Conservation (phyloP, 352 stramenopile genomes). For the Globisporangium barbulae region DNA sequence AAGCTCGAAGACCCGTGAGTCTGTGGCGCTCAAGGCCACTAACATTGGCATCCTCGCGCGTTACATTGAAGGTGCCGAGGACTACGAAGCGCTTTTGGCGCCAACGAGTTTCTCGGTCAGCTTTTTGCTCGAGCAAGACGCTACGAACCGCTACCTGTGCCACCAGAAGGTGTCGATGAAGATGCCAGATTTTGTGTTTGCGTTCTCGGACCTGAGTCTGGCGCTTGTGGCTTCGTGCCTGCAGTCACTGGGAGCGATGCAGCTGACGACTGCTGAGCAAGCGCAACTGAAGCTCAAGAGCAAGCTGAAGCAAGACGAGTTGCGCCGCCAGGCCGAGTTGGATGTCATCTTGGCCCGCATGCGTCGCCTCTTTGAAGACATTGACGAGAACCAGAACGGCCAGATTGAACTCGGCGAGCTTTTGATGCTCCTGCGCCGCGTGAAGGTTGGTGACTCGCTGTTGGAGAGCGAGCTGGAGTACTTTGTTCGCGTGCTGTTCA, state of each 20-base stretch:
- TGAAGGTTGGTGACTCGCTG: conserved; percentile 62
- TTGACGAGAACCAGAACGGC: conserved; percentile 65
- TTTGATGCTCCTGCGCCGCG: conserved; percentile 51
- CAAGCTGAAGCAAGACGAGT: conserved; percentile 46
- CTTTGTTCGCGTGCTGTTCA: conserved; percentile 65
- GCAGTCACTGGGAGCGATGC: conserved; percentile 42
- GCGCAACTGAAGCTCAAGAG: conserved; percentile 51
- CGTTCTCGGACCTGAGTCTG: conserved; percentile 68
- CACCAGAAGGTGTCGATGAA: conserved; percentile 54
- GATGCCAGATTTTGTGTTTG: conserved; percentile 59
- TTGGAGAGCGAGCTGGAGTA: conserved; percentile 63
- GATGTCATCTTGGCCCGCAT: conserved; percentile 49
- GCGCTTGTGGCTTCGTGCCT: conserved; percentile 55
- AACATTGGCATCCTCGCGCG: conserved; percentile 48
- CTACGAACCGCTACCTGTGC: conserved; percentile 28
- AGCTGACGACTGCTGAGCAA: conserved; percentile 63
- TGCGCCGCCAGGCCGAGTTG: conserved; percentile 50
- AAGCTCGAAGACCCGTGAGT: conserved; percentile 44
- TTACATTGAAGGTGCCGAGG: conserved; percentile 42
- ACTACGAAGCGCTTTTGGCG: conserved; percentile 41
- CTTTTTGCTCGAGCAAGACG: conserved; percentile 53
- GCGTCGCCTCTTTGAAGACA: conserved; percentile 66
- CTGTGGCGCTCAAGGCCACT: conserved; percentile 44
- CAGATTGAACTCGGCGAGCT: conserved; percentile 65
- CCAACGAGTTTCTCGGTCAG: conserved; percentile 43